Evolutionary conservation across 106 monocot genomes (phyloP).

Genomic region (Acorus calamus): DNA sequence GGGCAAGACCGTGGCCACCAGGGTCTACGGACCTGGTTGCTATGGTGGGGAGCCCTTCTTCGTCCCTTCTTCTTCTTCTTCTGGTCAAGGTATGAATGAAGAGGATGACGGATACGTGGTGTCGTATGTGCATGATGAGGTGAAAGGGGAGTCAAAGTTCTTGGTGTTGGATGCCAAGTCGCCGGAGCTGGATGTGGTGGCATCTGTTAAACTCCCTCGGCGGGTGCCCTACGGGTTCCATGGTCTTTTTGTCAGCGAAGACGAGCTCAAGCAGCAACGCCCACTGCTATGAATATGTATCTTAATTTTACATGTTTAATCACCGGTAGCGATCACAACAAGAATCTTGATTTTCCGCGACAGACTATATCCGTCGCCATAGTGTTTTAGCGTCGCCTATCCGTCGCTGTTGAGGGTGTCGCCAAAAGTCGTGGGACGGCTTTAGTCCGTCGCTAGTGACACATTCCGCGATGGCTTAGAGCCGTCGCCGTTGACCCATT

Average conservation of each 20-base stretch:
- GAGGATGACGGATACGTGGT: constrained; percentile 70
- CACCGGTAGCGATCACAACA: too few relatives aligned
- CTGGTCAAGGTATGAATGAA: too few relatives aligned
- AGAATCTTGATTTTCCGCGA: too few relatives aligned
- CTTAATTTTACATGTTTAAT: too few relatives aligned
- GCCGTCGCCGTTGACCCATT: too few relatives aligned
- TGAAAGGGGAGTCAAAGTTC: constrained; percentile 38
- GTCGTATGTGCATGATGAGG: constrained; percentile 63
- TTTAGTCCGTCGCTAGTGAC: too few relatives aligned
- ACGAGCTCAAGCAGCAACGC: constrained; percentile 32
- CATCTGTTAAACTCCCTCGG: constrained; percentile 48
- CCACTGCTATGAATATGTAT: too few relatives aligned
- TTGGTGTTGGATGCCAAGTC: constrained; percentile 76
- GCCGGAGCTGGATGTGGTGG: constrained; percentile 54
- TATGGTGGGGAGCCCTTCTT: constrained; percentile 70
- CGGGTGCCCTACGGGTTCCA: constrained; percentile 82
- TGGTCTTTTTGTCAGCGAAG: constrained; percentile 48
- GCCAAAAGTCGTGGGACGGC: too few relatives aligned
- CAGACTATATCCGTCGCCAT: too few relatives aligned
- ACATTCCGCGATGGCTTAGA: too few relatives aligned
- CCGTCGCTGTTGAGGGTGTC: too few relatives aligned
- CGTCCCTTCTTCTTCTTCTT: constrained; percentile 12
- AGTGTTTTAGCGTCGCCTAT: too few relatives aligned
- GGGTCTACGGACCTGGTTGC: constrained; percentile 42
- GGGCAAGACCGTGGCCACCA: constrained; percentile 28